A percentile compares a stretch with the other conserved stretches of the same genome.
Evolutionary conservation across 768 basidiomycete genomes (phyloP).

Genomic region (Xerocomellus intermedius): DNA sequence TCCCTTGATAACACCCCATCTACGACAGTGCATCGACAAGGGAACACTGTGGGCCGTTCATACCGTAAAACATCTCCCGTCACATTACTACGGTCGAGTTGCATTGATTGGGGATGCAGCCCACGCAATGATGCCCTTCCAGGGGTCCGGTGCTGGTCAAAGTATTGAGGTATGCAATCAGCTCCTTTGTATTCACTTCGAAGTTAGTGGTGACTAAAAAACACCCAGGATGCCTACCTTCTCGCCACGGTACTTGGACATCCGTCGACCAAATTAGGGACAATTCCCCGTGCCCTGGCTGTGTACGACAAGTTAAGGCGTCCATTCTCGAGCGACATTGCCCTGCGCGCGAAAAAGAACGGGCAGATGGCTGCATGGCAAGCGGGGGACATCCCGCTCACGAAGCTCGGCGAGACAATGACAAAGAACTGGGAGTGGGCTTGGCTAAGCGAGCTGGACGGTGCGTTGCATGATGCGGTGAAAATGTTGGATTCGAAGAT

Average conservation of each 20-base stretch:
- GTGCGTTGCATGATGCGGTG: constrained; percentile 16
- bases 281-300: constrained; percentile 39
- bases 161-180: constrained; percentile 39
- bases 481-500: constrained; percentile 9
- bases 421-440: constrained; percentile 60
- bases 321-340: constrained; percentile 41
- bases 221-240: constrained; percentile 35
- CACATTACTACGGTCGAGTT: constrained; percentile 54
- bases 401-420: constrained; percentile 40
- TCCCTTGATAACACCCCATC: background rate
- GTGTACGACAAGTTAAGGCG: constrained; percentile 52
- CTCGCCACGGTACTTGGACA: constrained; percentile 46
- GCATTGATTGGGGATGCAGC: constrained; percentile 45
- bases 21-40: constrained; percentile 48
- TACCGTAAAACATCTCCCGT: constrained; percentile 48
- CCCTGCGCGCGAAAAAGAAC: constrained; percentile 21
- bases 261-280: constrained; percentile 31
- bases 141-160: constrained; percentile 45
- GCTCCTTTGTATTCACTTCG: background rate
- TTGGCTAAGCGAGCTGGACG: constrained; percentile 26
- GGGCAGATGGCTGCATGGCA: constrained; percentile 20
- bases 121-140: constrained; percentile 42
- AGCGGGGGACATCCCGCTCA: constrained; percentile 28
- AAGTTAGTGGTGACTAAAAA: background rate
- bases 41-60: constrained; percentile 66